phyloP scores from a whole-genome alignment of 1,284 basidiomycete genomes.

The Stygiomarasmius scandens region DNA sequence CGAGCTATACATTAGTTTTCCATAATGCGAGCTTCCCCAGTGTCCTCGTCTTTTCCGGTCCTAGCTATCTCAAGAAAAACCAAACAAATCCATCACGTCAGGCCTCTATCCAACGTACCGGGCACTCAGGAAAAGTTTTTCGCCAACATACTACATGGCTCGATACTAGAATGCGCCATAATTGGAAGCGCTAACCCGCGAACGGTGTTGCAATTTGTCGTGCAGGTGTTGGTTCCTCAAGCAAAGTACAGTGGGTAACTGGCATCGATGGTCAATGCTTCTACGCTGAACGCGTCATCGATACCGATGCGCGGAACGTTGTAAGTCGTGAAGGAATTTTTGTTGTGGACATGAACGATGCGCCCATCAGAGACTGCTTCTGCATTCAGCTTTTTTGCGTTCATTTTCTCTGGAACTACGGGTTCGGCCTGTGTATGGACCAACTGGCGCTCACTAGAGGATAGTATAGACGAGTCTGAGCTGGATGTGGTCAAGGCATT shows the following conservation, averaged over 20 bases:
- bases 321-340: slow-evolving; percentile 67
- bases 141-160: slow-evolving; percentile 51
- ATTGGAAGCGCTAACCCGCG: slow-evolving; percentile 67
- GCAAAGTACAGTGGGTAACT: slow-evolving; percentile 27
- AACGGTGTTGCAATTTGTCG: slow-evolving; percentile 69
- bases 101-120: slow-evolving; percentile 67
- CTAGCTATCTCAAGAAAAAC: slow-evolving; percentile 67
- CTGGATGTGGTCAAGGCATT: slow-evolving; percentile 46
- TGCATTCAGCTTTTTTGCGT: slow-evolving; percentile 66
- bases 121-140: slow-evolving; percentile 67
- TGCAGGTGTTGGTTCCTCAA: slow-evolving; percentile 55
- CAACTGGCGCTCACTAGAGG: slow-evolving; percentile 46
- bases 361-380: neutral
- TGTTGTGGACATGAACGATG: slow-evolving; percentile 41
- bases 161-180: slow-evolving; percentile 59
- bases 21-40: no score
- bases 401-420: slow-evolving; percentile 49
- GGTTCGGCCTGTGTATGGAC: slow-evolving; percentile 53
- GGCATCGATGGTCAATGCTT: slow-evolving; percentile 70
- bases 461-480: slow-evolving; percentile 43
- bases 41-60: slow-evolving; percentile 71
- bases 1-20: no score
- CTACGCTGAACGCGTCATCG: slow-evolving; percentile 64
- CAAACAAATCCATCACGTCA: slow-evolving; percentile 68
- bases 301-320: slow-evolving; percentile 72